phyloP scores from a whole-genome alignment of 768 basidiomycete species.

The Boletus fagicola region DNA sequence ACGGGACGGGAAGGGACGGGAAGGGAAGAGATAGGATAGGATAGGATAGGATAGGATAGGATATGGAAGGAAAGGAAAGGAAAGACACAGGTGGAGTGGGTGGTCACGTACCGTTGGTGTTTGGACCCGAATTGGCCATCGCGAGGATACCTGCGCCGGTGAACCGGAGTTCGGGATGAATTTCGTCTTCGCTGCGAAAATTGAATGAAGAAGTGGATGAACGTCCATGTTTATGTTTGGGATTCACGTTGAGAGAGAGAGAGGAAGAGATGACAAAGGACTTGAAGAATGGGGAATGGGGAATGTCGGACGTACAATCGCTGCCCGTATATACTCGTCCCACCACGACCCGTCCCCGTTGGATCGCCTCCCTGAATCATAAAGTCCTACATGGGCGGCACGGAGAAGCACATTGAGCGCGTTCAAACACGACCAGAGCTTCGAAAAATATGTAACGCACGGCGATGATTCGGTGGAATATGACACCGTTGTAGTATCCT shows the following conservation, averaged over 20 bases:
- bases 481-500: slow-evolving; percentile 88
- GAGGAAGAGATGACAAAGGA: neutral
- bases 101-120: slow-evolving; percentile 65
- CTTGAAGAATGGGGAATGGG: neutral
- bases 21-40: too few species aligned
- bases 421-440: neutral
- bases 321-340: slow-evolving; percentile 84
- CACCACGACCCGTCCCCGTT: slow-evolving; percentile 91
- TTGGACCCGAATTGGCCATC: slow-evolving; percentile 97
- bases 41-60: too few species aligned
- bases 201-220: neutral
- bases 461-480: slow-evolving; percentile 90
- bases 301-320: slow-evolving; percentile 61
- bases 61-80: neutral
- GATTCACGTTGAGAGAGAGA: neutral
- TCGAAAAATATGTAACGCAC: slow-evolving; percentile 39
- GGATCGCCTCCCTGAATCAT: slow-evolving; percentile 98
- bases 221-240: neutral
- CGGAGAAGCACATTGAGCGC: neutral
- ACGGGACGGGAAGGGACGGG: too few species aligned
- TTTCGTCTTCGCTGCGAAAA: slow-evolving; percentile 76
- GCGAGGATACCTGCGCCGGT: slow-evolving; percentile 95
- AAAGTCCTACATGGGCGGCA: slow-evolving; percentile 75
- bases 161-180: slow-evolving; percentile 87
- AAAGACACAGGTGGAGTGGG: neutral